These are phyloP conservation scores for Pestalotiopsis sp. DNA, from an alignment of 2,329 filamentous ascomycete genomes.

Conservation along the genomic window DNA sequence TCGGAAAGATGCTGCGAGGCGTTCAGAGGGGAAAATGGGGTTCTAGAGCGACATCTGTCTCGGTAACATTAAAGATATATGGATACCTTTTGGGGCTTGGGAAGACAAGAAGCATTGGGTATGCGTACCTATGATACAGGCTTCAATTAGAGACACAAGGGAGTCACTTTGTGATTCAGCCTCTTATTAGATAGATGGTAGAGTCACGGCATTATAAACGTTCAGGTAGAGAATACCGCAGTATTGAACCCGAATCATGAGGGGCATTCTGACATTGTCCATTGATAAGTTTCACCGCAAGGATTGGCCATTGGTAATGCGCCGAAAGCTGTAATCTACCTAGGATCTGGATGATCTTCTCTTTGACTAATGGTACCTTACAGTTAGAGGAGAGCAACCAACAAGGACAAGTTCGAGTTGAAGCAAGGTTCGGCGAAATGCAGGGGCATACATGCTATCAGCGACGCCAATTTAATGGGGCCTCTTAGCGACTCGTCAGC, in stretches of 20 bases:
- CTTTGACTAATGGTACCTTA: too few species aligned
- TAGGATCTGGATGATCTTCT: too few species aligned
- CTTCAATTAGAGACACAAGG: background rate
- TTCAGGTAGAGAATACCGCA: background rate
- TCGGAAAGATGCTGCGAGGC: background rate
- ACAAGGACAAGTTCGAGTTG: background rate
- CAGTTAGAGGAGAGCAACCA: too few species aligned
- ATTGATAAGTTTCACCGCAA: too few species aligned
- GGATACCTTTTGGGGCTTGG: slow-evolving; percentile 24
- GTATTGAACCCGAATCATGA: background rate
- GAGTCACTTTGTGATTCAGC: background rate
- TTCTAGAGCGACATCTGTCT: background rate
- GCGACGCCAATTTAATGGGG: background rate
- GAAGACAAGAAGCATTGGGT: slow-evolving; percentile 14
- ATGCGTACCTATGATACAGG: background rate
- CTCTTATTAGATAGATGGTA: background rate
- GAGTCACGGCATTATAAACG: background rate
- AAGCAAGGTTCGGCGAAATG: background rate
- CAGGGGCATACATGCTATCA: background rate
- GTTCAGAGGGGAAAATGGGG: background rate
- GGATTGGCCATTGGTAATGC: too few species aligned
- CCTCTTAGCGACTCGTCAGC: background rate
- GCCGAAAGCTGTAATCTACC: too few species aligned
- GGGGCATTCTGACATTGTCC: too few species aligned
- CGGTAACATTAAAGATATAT: slow-evolving; percentile 14